Conservation (phyloP, 768 basidiomycete genomes). For the Rhodotorula kratochvilovae region DNA sequence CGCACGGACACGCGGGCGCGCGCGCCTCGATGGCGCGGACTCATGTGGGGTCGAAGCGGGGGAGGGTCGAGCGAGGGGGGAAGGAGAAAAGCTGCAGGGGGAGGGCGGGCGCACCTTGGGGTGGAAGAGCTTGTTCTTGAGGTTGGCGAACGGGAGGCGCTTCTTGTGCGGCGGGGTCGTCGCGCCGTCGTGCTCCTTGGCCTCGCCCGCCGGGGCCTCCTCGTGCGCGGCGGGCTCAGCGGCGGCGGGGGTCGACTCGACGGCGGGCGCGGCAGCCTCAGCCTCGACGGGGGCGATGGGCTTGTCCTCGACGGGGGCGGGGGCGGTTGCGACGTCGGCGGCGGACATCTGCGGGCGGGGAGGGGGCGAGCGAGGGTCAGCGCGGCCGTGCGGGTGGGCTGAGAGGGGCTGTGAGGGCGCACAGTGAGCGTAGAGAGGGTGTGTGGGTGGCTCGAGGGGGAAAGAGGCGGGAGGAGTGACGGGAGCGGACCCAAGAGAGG, state of each 20-base stretch:
- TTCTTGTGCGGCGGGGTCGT: slow-evolving; percentile 6
- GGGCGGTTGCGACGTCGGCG: background rate
- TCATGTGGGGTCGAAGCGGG: background rate
- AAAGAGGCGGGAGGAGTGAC: background rate
- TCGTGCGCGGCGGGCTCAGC: background rate
- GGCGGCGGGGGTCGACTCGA: background rate
- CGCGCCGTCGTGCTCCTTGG: background rate
- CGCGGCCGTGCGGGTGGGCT: background rate
- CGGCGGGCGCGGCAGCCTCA: background rate
- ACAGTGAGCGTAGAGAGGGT: background rate
- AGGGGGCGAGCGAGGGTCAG: background rate
- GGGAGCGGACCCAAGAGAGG: background rate
- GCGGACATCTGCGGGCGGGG: background rate
- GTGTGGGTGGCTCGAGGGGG: background rate
- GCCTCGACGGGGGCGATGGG: background rate
- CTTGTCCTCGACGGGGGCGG: background rate
- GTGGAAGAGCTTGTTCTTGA: slow-evolving; percentile 29
- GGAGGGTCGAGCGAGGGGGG: background rate
- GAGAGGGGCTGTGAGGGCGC: background rate
- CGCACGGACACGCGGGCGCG: no score
- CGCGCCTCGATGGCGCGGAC: no score
- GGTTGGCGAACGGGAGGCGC: slow-evolving; percentile 19
- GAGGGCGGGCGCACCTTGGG: slow-evolving; percentile 13
- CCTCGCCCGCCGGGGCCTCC: background rate
- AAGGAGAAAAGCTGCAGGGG: background rate